Percentiles rank a stretch among this genome's conserved stretches.
Conservation (phyloP, 2,329 filamentous ascomycete genomes). For the Fusarium clavum region DNA sequence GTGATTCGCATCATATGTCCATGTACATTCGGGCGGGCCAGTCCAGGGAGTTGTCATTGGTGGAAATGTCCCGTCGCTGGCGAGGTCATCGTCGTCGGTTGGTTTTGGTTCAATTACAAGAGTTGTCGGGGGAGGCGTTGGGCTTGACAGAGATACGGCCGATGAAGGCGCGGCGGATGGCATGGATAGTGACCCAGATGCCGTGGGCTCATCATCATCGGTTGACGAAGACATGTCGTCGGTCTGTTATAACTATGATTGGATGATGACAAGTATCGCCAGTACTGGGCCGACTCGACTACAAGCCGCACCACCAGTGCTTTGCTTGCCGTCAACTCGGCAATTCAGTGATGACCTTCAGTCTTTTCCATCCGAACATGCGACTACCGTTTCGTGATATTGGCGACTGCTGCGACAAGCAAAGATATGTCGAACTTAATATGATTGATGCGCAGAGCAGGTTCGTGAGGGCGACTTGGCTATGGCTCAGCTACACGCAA, state of each 20-base stretch:
- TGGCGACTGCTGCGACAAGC: not conserved
- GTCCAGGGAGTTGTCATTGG: constrained; percentile 56
- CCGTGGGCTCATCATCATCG: constrained; percentile 32
- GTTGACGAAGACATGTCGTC: constrained; percentile 35
- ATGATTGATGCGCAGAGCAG: constrained; percentile 9
- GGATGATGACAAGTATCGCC: constrained; percentile 6
- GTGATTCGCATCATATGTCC: constrained; percentile 52
- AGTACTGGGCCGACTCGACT: constrained; percentile 31
- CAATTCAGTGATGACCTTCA: constrained; percentile 35
- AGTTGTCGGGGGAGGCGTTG: constrained; percentile 33
- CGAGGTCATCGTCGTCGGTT: constrained; percentile 38
- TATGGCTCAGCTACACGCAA: constrained; percentile 27
- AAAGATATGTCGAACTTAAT: not conserved
- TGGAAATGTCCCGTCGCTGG: constrained; percentile 45
- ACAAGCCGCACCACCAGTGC: constrained; percentile 34
- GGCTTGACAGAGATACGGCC: constrained; percentile 22
- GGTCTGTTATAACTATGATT: constrained; percentile 13
- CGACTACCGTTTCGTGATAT: constrained; percentile 18
- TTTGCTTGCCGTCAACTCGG: constrained; percentile 41
- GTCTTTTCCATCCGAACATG: constrained; percentile 41
- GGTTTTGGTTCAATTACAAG: constrained; percentile 26
- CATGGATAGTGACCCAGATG: constrained; percentile 18
- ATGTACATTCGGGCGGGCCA: constrained; percentile 53
- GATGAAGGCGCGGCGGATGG: constrained; percentile 34
- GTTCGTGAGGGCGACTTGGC: not conserved